Percentiles rank a stretch among this genome's conserved stretches.
phyloP scores from a whole-genome alignment of 1,139 yeast genomes.

The Yamadazyma jaroonii region DNA sequence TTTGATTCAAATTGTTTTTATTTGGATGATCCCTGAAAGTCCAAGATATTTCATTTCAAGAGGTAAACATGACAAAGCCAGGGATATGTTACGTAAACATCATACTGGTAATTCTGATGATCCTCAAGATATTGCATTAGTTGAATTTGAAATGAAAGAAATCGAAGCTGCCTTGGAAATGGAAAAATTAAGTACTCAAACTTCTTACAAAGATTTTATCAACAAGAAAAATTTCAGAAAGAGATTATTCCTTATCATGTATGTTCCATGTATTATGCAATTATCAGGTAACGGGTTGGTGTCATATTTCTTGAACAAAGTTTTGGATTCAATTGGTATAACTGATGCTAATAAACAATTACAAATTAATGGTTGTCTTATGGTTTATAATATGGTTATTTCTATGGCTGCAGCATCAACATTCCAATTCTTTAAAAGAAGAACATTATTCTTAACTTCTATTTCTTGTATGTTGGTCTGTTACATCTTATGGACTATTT shows the following conservation, averaged over 20 bases:
- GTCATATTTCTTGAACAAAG: conserved; percentile 48
- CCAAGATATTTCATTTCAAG: conserved; percentile 42
- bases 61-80: conserved; percentile 37
- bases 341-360: conserved; percentile 42
- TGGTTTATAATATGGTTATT: conserved; percentile 39
- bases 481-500: conserved; percentile 37
- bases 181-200: conserved; percentile 24
- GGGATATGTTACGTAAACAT: conserved; percentile 37
- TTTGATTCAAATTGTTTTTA: conserved; percentile 20
- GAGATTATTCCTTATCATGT: conserved; percentile 36
- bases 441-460: conserved; percentile 42
- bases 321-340: conserved; percentile 48
- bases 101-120: conserved; percentile 38
- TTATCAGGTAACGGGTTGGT: conserved; percentile 53
- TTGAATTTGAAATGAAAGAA: conserved; percentile 46
- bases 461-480: conserved; percentile 34
- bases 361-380: conserved; percentile 44
- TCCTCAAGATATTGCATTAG: conserved; percentile 28
- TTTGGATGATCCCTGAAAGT: conserved; percentile 44
- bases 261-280: conserved; percentile 40
- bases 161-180: conserved; percentile 38
- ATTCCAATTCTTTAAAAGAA: conserved; percentile 36
- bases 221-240: conserved; percentile 38
- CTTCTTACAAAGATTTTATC: conserved; percentile 36
- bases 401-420: conserved; percentile 29